Evolutionary conservation across 352 stramenopile genomes (phyloP), one percentile per base, ranked within the genome.

Genomic region (Phytophthora boehmeriae): DNA sequence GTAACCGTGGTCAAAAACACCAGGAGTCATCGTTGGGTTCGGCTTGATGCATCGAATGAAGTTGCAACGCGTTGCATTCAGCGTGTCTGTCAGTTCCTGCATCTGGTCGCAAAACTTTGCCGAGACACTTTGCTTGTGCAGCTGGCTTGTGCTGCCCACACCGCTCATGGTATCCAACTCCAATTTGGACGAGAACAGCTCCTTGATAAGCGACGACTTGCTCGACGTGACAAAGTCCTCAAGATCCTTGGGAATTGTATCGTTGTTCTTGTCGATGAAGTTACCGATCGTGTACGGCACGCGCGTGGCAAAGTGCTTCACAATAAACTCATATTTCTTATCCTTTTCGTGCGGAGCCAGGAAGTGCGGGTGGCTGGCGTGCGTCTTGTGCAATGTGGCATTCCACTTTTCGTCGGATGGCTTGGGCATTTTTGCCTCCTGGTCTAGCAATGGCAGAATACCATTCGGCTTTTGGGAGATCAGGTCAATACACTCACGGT

Each of bases 181-280:
- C 36, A 73, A 54, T 46, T 81, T 86, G 2, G 69, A 55, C 48
- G 88, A 81, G 67, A 93, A 97, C 35, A 97, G 47, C 23, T 95
- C 83, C 48, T 86, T 89, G 41, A 97, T 86, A 27, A 97, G 68
- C 20, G 68, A 68, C 20, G 84, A 83, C 34, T 83, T 82, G 57
- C 83, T 95, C 30, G 80, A 90, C 56, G 84, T 85, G 35, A 97
- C 80, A 52, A 97, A 88, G 36, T 97, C 84, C 39, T 91, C 76
- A 19, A 98, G 70, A 64, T 98, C 93, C 53, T 92, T 89, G 11
- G 89, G 89, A 47, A 99, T 93, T 52, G 88, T 96, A 68, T 99
- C 96, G 60, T 97, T 95, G 75, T 99, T 99, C 71, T 98, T 98
- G 64, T 98, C 88, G 35, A 99, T 90, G 66, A 99, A 99, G 52